Base-by-base conservation (phyloP, 2,329 filamentous ascomycete genomes). In the Nigrospora sphaerica region DNA sequence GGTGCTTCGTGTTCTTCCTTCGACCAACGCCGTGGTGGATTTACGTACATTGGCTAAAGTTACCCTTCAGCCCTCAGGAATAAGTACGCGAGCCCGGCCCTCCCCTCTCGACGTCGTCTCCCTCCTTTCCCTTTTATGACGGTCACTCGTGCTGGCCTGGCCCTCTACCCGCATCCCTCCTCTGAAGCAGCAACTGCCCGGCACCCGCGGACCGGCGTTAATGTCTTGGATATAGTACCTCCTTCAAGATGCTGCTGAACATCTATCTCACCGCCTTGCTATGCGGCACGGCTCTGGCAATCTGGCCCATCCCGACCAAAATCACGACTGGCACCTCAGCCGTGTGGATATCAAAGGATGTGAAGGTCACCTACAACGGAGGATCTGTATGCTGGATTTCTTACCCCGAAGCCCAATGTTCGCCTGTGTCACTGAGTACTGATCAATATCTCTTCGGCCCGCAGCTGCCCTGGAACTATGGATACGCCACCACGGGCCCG, bases 351-450 rank as follows among this genome's bases (percentile, higher is more conserved):
- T 66, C 70, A 50, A 63, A 73, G 49, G 65, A 67, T 52, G 60
- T 83, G 48, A 57, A 67, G 13, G 67, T 83, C 48, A 79, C 74
- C 35, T 83, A 82, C 60, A 82, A 83, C 65, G 75, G 76, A 55
- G 66, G 65, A 60, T 60, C 58, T 63, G 78, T 82, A 80, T 60
- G 77, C 60, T 73, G 63, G 66, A 58, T 54, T 64, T 60, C 61
- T 57, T 57, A 54, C 54, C 55, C 55, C 53, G 52, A 52, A 45
- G 49, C 45, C 45, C 55, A 45, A 32, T 47, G 53, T 49, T 46
- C 43, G 31, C 48, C 57, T 41, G 47, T 44, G 42, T 31, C 38
- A 33, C 18, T 37, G 13, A 19, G 49, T 46, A 49, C 48, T 49
- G 40, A 60, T 49, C 45, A 50, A 52, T 56, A 59, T 63, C 68